Evolutionary conservation across 768 basidiomycete genomes (phyloP).

Genomic region (Hygrocybe punicea): DNA sequence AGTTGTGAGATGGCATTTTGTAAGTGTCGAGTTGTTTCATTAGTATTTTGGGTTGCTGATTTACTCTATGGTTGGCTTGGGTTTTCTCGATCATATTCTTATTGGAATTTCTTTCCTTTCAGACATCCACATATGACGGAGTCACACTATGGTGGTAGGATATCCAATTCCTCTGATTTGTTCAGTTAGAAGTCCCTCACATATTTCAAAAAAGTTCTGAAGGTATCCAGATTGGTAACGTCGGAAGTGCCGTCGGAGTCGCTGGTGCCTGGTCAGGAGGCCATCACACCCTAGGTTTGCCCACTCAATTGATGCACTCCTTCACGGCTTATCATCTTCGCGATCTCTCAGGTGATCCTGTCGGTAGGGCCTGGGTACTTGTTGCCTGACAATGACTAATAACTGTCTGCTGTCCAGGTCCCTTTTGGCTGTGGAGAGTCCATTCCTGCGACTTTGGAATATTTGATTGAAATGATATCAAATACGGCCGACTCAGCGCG

Average conservation of each 20-base stretch:
- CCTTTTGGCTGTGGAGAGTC: slow-evolving; percentile 73
- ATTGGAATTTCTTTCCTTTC: slow-evolving; percentile 4
- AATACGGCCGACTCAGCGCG: background rate
- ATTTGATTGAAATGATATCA: background rate
- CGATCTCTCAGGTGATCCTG: slow-evolving; percentile 52
- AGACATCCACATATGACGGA: slow-evolving; percentile 55
- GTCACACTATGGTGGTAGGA: slow-evolving; percentile 59
- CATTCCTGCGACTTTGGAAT: slow-evolving; percentile 29
- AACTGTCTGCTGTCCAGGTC: slow-evolving; percentile 43
- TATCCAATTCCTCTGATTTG: background rate
- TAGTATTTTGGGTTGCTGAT: too few species aligned
- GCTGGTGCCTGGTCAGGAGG: slow-evolving; percentile 68
- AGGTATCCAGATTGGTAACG: slow-evolving; percentile 62
- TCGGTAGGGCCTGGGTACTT: slow-evolving; percentile 41
- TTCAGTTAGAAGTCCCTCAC: background rate
- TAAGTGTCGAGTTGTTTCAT: too few species aligned
- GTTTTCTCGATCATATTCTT: background rate
- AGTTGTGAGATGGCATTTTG: slow-evolving; percentile 56
- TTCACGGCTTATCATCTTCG: background rate
- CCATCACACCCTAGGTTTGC: slow-evolving; percentile 51
- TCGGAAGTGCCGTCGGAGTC: slow-evolving; percentile 63
- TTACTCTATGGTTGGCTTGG: too few species aligned
- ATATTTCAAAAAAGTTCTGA: slow-evolving; percentile 46
- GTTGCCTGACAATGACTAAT: background rate
- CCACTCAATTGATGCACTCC: background rate